phyloP scores from a whole-genome alignment of 805 yeast genomes.

The Hemisphaericaspora nanyangensis region DNA sequence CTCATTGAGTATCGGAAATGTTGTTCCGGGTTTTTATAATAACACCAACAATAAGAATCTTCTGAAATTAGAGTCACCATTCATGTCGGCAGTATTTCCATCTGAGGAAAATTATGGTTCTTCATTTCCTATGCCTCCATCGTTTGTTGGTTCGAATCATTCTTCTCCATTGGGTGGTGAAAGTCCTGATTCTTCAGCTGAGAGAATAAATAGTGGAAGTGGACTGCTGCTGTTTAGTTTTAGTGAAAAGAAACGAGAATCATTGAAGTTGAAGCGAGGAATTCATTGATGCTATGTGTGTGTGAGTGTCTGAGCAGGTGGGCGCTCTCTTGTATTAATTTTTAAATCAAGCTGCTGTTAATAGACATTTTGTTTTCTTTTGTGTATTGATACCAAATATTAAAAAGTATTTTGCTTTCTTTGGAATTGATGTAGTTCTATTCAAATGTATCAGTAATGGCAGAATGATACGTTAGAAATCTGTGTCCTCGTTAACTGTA shows the following conservation, averaged over 20 bases:
- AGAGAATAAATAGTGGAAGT: no score
- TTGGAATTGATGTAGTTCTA: no score
- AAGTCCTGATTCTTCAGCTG: constrained; percentile 3
- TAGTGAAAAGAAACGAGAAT: constrained; percentile 44
- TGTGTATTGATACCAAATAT: no score
- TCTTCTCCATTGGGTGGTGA: constrained; percentile 2
- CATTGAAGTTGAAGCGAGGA: constrained; percentile 43
- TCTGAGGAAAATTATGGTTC: constrained; percentile 31
- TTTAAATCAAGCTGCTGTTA: no score
- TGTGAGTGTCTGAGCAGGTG: no score
- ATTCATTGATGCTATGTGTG: constrained; percentile 27
- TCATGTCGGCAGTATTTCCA: constrained; percentile 36
- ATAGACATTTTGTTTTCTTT: no score
- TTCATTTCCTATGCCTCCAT: constrained; percentile 16
- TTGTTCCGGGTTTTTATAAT: not conserved
- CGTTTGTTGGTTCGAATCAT: constrained; percentile 27
- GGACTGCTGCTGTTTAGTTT: constrained; percentile 23
- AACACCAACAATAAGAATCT: constrained; percentile 2
- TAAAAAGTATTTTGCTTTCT: no score
- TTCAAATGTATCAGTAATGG: no score
- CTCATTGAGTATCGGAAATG: constrained; percentile 17
- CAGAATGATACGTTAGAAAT: no score
- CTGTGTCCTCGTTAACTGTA: no score
- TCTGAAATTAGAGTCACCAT: constrained; percentile 35
- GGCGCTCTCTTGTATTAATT: no score